Percentiles rank a stretch among this genome's conserved stretches.
These are phyloP conservation scores for Paraurostyla sp. DNA, from an alignment of 73 alveolate genomes.

Conservation along the genomic window DNA sequence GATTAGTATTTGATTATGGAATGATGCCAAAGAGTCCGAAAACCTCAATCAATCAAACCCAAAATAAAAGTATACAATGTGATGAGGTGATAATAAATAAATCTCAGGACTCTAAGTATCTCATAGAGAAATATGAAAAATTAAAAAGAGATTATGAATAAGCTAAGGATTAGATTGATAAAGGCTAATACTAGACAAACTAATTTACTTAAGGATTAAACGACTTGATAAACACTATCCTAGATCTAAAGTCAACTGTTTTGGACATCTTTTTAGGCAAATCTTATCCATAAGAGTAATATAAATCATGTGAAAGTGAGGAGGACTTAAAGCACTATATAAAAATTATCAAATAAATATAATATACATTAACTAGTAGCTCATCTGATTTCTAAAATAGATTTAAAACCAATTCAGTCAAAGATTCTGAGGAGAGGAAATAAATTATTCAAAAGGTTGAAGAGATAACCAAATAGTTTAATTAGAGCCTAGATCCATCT, in stretches of 20 bases:
- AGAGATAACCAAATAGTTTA: background rate
- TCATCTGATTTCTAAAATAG: background rate
- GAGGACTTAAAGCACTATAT: conserved; percentile 1
- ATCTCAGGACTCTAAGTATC: background rate
- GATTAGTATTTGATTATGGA: conserved; percentile 3
- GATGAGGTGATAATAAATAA: conserved; percentile 4
- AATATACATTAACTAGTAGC: background rate
- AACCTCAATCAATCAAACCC: background rate
- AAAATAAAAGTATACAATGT: conserved; percentile 1
- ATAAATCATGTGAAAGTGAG: background rate
- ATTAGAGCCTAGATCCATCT: background rate
- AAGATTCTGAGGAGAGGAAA: background rate
- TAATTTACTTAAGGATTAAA: conserved; percentile 6
- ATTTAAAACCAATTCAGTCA: too few relatives aligned
- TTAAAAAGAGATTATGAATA: background rate
- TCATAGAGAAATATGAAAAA: conserved; percentile 32
- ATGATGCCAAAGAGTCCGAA: background rate
- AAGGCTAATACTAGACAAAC: background rate
- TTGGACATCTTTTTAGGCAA: conserved; percentile 21
- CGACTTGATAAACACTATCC: background rate
- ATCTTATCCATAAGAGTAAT: background rate
- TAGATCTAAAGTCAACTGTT: background rate
- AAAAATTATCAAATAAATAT: background rate
- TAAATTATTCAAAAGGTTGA: background rate
- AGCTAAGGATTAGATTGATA: background rate